These are phyloP conservation scores for Gremmenia infestans DNA, from an alignment of 2,329 filamentous ascomycete species.

Conservation along the genomic window DNA sequence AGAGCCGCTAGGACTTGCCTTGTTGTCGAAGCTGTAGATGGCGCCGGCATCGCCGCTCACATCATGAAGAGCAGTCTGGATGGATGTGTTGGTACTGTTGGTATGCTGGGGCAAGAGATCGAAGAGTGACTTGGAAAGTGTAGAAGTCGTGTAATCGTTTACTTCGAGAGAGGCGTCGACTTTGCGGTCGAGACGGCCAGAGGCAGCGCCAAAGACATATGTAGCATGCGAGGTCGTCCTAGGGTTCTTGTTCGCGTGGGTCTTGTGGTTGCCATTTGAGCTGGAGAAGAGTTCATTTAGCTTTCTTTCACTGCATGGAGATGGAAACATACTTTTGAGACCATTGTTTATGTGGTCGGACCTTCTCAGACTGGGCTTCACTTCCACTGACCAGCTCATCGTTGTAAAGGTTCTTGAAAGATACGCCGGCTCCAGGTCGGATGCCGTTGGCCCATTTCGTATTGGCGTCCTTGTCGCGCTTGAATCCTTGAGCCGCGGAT, in stretches of 20 bases:
- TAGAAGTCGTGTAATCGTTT: conserved; percentile 13
- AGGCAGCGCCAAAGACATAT: not conserved
- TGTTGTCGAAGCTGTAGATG: conserved; percentile 30
- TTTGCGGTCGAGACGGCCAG: conserved; percentile 18
- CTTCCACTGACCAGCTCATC: conserved; percentile 8
- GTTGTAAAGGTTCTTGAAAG: not conserved
- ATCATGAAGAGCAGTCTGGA: conserved; percentile 17
- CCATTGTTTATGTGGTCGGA: conserved; percentile 24
- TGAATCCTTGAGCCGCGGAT: conserved; percentile 24
- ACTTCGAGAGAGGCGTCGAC: conserved; percentile 21
- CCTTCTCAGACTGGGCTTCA: conserved; percentile 16
- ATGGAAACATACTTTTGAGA: conserved; percentile 14
- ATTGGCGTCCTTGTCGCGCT: conserved; percentile 29
- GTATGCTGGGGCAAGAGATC: conserved; percentile 27
- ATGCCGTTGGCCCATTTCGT: conserved; percentile 27
- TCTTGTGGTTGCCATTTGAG: conserved; percentile 12
- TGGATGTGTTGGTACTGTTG: conserved; percentile 22
- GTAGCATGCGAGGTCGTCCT: conserved; percentile 13
- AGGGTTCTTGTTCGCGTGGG: conserved; percentile 21
- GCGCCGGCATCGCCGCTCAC: conserved; percentile 17
- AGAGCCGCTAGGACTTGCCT: conserved; percentile 19
- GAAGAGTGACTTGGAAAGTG: conserved; percentile 28
- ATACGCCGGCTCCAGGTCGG: conserved; percentile 19
- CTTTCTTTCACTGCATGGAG: not conserved
- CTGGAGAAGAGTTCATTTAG: not conserved